Conservation (phyloP, 78 protist species). For the Diacronema lutheri region DNA sequence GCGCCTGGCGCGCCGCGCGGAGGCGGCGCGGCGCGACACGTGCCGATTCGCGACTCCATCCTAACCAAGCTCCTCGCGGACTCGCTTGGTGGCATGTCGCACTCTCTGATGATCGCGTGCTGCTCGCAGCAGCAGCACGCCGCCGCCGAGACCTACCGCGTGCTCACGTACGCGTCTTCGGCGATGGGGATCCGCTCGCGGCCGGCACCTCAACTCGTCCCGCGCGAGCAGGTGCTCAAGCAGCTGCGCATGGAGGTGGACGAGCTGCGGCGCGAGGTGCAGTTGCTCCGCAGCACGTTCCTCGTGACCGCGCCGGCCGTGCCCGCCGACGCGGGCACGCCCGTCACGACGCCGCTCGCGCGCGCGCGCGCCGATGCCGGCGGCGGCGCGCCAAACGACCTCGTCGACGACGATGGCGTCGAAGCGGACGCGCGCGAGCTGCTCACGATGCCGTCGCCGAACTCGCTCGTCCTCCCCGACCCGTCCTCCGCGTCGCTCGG, state of each 20-base stretch:
- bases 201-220: background rate
- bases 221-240: background rate
- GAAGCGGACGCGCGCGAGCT: too few species aligned
- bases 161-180: constrained; percentile 5
- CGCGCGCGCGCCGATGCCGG: too few species aligned
- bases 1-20: background rate
- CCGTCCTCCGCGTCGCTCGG: too few species aligned
- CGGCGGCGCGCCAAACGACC: too few species aligned
- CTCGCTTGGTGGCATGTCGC: background rate
- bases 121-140: background rate
- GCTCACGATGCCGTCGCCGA: too few species aligned
- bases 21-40: too few species aligned
- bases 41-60: background rate
- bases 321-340: too few species aligned
- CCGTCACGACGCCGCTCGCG: too few species aligned
- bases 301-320: too few species aligned
- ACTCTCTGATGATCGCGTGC: constrained; percentile 6
- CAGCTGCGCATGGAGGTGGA: background rate
- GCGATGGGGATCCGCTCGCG: background rate
- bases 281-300: background rate
- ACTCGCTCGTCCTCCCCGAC: too few species aligned
- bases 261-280: background rate
- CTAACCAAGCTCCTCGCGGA: background rate
- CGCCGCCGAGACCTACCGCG: background rate
- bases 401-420: too few species aligned